A percentile compares a stretch with the other conserved stretches of the same genome.
Conservation (phyloP, 2,329 filamentous ascomycete species). For the Malbranchea zuffiana region DNA sequence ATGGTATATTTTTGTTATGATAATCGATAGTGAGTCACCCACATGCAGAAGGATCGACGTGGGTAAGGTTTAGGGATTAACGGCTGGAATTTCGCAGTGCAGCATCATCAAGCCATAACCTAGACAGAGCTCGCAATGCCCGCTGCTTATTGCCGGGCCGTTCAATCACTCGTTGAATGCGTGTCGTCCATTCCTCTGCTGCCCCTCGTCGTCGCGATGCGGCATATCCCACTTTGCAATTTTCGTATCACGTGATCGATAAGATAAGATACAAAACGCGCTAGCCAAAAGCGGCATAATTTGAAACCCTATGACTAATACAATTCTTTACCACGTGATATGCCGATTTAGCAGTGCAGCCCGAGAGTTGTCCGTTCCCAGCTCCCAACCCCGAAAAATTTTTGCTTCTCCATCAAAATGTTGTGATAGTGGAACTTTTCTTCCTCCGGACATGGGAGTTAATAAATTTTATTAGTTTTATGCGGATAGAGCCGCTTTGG, state of each 20-base stretch:
- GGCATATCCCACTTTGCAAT: background rate
- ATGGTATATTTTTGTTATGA: no score
- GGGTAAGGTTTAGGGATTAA: no score
- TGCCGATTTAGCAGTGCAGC: background rate
- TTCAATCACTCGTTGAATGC: background rate
- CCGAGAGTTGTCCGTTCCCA: constrained; percentile 4
- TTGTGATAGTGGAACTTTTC: no score
- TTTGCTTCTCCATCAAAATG: no score
- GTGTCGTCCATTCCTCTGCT: background rate
- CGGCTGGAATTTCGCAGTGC: no score
- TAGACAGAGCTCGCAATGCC: background rate
- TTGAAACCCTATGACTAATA: background rate
- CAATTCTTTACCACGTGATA: background rate
- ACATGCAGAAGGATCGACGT: no score
- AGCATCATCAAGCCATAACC: no score
- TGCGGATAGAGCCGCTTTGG: no score
- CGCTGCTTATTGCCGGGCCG: background rate
- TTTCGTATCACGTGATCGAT: background rate
- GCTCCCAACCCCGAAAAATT: no score
- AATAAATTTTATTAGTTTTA: no score
- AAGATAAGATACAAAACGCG: background rate
- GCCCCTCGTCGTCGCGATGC: background rate
- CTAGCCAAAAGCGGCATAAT: background rate
- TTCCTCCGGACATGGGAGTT: no score
- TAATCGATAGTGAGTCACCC: no score